phyloP scores from a whole-genome alignment of 1,284 basidiomycete species.

The Ustilago loliicola region DNA sequence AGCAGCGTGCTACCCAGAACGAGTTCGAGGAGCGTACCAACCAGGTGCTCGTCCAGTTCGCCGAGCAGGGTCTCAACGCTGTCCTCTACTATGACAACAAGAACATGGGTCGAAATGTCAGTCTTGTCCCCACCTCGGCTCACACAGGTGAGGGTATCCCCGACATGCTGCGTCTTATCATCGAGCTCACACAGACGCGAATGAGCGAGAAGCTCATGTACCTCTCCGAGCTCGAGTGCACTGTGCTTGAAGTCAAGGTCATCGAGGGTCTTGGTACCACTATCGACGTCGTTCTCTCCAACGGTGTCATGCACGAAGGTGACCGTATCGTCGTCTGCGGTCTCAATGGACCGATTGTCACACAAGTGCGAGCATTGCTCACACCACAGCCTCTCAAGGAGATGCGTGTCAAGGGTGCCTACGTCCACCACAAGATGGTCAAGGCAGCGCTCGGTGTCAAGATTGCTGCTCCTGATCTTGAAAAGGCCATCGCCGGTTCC shows the following conservation, averaged over 20 bases:
- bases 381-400: slow-evolving; percentile 98
- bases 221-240: slow-evolving; percentile 96
- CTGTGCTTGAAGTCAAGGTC: slow-evolving; percentile 99
- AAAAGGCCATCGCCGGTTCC: slow-evolving; percentile 99
- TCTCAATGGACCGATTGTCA: slow-evolving; percentile 96
- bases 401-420: slow-evolving; percentile 95
- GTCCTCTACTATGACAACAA: slow-evolving; percentile 98
- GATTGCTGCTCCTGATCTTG: slow-evolving; percentile 92
- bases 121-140: slow-evolving; percentile 96
- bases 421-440: slow-evolving; percentile 98
- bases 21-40: slow-evolving; percentile 92
- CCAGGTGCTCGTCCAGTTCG: slow-evolving; percentile 91
- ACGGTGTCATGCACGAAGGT: slow-evolving; percentile 91
- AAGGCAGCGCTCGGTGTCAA: slow-evolving; percentile 98
- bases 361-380: slow-evolving; percentile 90
- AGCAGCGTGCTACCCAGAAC: slow-evolving; percentile 83
- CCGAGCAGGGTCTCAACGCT: slow-evolving; percentile 96
- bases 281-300: slow-evolving; percentile 96
- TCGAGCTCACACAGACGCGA: slow-evolving; percentile 96
- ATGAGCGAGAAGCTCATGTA: slow-evolving; percentile 99
- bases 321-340: slow-evolving; percentile 97
- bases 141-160: slow-evolving; percentile 98
- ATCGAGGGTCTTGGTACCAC: slow-evolving; percentile 98
- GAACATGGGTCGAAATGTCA: slow-evolving; percentile 92
- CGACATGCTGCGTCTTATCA: slow-evolving; percentile 99